Evolutionary conservation across 2,329 filamentous ascomycete genomes (phyloP), one percentile per base, ranked within the genome.

Genomic region (Triangularia verruculosa): DNA sequence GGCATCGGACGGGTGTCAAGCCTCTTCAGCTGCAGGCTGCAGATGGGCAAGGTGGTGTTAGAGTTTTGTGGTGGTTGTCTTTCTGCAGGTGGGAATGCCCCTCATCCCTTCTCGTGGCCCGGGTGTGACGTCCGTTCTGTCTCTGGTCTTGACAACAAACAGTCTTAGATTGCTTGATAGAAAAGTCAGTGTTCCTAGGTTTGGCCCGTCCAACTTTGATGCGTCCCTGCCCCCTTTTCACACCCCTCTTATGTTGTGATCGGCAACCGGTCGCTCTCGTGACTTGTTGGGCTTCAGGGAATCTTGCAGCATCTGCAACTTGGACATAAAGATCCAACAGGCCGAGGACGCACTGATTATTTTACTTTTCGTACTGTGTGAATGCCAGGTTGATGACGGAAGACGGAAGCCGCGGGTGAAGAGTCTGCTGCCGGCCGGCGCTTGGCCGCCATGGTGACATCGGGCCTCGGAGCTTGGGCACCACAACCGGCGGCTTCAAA

Each of bases 391-490:
- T 47, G 39, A 47, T 57, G 24, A 27, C 34, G 57, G 39, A 32
- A 59, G 25, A 58, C 5, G 56, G 15, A 56, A 20, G 24, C n/a
- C 57, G 34, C 15, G 24, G 39, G 25, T 43, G 20, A 27, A 59
- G 27, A 52, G 57, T 27, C 47, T 27, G 22, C 34, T 24, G 25
- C 57, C 57, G 57, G 39, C 39, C 51, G 51, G 22, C 17, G 39
- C 57, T 59, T 59, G 34, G 57, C 57, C 6, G 39, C 39, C 57
- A 59, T 25, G 24, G 64, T 64, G 57, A 62, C 64, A 63, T 62
- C 61, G 56, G 28, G 32, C 32, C 11, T 47, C 61, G 39, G 28
- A 17, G 27, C 8, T 43, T 51, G 39, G 43, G 30, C 59, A 57
- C 57, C 62, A 62, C 60, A 62, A 51, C 60, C 53, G 28, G 24